Base-by-base conservation (phyloP, 2,329 filamentous ascomycete species). In the Sporothrix mexicana region DNA sequence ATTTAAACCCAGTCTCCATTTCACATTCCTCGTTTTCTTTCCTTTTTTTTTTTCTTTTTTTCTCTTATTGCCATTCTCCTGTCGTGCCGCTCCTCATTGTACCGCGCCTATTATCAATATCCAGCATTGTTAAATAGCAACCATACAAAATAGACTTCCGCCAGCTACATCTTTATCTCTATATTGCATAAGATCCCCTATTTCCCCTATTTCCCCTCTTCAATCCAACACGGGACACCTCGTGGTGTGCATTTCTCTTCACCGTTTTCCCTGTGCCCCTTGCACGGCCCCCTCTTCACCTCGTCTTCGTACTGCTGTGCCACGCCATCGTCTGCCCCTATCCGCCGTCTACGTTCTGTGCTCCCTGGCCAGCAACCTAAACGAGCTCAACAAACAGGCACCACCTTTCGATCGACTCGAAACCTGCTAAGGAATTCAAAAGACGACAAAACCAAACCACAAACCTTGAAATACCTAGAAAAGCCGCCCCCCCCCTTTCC, bases 291-390 rank as follows among this genome's bases (percentile, higher is more conserved):
- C 43, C 41, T 43, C 45, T 45, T 62, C 55, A 41, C 20, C 69
- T 62, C 55, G 55, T 62, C 55, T 49, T 61, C 8, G 69, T 59
- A 53, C 68, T 64, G 70, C 49, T 66, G 70, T 71, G 47, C 70
- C 45, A 66, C 70, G 47, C 57, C 20, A 71, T 57, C 49, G n/a
- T 6, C 43, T 53, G 23, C 69, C 59, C 45, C 43, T 59, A 49
- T 62, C 55, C 55, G 43, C 20, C 20, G 10, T 20, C 51, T n/a
- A 13, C 67, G 41, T 23, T 23, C 55, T 36, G 5, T 36, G 20
- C 53, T 51, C 43, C 66, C 47, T 69, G 66, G 17, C 25, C n/a
- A 59, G 68, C 36, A 47, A 55, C 59, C 61, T 70, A 53, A 53
- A 69, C 49, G 20, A 23, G 23, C 17, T 20, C 47, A n/a, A 30